phyloP scores from a whole-genome alignment of 108 stramenopile species.

The Pseudonitzschia multiseries region DNA sequence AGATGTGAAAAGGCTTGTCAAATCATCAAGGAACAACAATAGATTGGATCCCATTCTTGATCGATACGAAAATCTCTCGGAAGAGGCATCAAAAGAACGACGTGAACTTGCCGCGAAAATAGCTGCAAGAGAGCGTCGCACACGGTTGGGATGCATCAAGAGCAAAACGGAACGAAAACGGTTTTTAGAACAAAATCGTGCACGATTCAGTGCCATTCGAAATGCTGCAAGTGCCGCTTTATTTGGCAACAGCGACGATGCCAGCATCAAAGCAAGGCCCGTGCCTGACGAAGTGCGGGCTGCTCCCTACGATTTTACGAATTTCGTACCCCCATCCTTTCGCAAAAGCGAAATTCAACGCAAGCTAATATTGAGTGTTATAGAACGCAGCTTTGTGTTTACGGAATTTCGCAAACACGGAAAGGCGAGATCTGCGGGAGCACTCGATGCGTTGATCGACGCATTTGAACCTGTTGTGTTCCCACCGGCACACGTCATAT shows the following conservation, averaged over 20 bases:
- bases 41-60: conserved; percentile 13
- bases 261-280: too few relatives aligned
- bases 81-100: background rate
- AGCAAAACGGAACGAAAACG: background rate
- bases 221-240: background rate
- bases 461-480: conserved; percentile 18
- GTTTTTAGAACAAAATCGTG: conserved; percentile 4
- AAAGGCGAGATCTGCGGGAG: conserved; percentile 22
- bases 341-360: conserved; percentile 21
- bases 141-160: background rate
- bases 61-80: conserved; percentile 15
- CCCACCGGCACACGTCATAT: conserved; percentile 9
- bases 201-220: background rate
- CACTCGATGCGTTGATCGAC: conserved; percentile 15
- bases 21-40: conserved; percentile 4
- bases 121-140: conserved; percentile 19
- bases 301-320: conserved; percentile 1
- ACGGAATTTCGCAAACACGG: conserved; percentile 25
- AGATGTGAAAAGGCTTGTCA: conserved; percentile 23
- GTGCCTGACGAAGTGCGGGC: conserved; percentile 7
- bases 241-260: background rate
- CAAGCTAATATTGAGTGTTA: conserved; percentile 5
- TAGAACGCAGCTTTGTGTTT: conserved; percentile 27
- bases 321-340: conserved; percentile 21
- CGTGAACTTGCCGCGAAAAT: conserved; percentile 7